Base-by-base conservation (phyloP, 805 yeast species). In the Kodamaea jinghongensis region DNA sequence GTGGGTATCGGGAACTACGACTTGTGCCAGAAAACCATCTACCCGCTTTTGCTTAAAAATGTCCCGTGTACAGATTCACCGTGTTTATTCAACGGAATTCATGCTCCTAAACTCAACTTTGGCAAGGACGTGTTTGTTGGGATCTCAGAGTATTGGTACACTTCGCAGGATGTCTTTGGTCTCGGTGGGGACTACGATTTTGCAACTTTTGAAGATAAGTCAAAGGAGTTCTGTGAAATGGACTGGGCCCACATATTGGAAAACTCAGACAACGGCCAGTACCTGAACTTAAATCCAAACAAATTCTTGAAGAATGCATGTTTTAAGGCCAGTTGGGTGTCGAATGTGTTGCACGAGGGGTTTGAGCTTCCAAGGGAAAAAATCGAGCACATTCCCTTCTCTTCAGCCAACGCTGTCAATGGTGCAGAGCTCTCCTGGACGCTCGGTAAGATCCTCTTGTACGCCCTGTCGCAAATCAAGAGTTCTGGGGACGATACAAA, bases 391-490 rank as follows among this genome's bases (percentile, higher is more conserved):
- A 70, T 83, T 27, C 83, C 90, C 0, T 89, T 93, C 61, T 88
- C 84, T 60, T 83, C 95, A 44, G 89, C 93, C 0, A 81, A 83
- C 40, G 73, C 81, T 12, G 78, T 93, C 23, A 75, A 86, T 43
- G 96, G 95, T 2, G 78, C 80, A 4, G 99, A 93, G 49, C 67
- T 93, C 12, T 85, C 96, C 0, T 93, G 99, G 99, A 91, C 98
- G 0, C 58, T 93, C 26, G 99, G 99, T 4, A 83, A 85, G 53
- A 88, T 90, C 17, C 57, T 93, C 3, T 59, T 91, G 9, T 86
- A 81, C 58, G 96, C 96, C 0, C 80, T 95, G 0, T 77, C 90
- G 11, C 81, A 79, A 46, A 71, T 86, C 5, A 12, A 16, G n/a
- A 23, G 29, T 4, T 32, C 33, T 11, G 42, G 49, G 4, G 53